Conservation (phyloP, 1,284 basidiomycete species). For the Puccinia polysora region DNA sequence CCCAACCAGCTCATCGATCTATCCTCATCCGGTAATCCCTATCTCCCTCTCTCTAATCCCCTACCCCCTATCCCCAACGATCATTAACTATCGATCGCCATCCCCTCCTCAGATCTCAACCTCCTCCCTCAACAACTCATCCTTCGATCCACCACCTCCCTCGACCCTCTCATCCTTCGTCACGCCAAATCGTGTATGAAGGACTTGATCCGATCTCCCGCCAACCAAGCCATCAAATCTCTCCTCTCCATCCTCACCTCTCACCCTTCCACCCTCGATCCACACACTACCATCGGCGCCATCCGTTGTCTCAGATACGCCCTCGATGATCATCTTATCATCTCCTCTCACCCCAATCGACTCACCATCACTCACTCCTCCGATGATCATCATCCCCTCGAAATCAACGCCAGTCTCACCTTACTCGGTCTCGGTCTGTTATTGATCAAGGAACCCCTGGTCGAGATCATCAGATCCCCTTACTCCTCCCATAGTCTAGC, state of each 20-base stretch:
- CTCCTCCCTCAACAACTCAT: conserved; percentile 5
- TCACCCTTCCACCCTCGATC: conserved; percentile 16
- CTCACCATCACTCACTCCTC: neutral
- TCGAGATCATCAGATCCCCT: conserved; percentile 16
- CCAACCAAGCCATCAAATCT: conserved; percentile 43
- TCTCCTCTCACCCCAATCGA: conserved; percentile 12
- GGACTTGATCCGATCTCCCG: conserved; percentile 41
- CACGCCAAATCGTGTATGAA: conserved; percentile 41
- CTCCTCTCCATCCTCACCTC: neutral
- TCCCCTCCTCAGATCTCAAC: conserved; percentile 5
- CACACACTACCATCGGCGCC: conserved; percentile 24
- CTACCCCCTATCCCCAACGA: neutral
- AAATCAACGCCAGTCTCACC: conserved; percentile 17
- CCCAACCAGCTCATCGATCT: conserved; percentile 20
- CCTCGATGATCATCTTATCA: conserved; percentile 33
- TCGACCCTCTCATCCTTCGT: conserved; percentile 25
- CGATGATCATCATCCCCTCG: conserved; percentile 14
- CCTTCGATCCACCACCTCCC: neutral
- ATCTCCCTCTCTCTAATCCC: neutral
- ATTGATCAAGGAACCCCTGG: conserved; percentile 21
- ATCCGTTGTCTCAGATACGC: conserved; percentile 42
- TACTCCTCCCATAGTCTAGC: neutral
- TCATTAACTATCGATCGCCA: neutral
- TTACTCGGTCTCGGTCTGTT: conserved; percentile 33
- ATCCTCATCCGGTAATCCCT: conserved; percentile 3